Evolutionary conservation across 2,329 filamentous ascomycete species (phyloP).

Genomic region (Paracoccidioides lutzii): DNA sequence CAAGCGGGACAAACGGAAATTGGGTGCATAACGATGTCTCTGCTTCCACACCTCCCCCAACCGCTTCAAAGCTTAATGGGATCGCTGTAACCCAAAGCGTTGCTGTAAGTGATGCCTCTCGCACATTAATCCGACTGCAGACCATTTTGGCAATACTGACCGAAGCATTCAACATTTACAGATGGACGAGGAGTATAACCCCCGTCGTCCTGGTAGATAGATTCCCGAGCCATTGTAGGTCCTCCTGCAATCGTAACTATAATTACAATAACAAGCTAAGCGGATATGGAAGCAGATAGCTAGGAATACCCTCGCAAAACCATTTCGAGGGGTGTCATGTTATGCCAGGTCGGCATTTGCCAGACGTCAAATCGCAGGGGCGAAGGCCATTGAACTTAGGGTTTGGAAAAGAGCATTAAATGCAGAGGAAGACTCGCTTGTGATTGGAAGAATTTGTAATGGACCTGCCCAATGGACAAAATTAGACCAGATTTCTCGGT

Average conservation of each 20-base stretch:
- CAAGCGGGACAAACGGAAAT: neutral
- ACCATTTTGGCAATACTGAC: neutral
- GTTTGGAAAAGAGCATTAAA: neutral
- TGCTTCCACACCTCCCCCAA: neutral
- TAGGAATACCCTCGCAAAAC: neutral
- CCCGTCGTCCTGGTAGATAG: neutral
- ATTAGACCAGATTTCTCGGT: neutral
- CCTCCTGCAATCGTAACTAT: neutral
- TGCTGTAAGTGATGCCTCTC: neutral
- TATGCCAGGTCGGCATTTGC: neutral
- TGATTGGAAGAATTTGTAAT: neutral
- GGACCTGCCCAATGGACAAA: neutral
- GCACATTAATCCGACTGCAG: neutral
- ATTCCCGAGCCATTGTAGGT: neutral
- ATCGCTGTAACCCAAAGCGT: conserved; percentile 1
- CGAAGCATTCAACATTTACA: neutral
- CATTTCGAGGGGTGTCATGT: neutral
- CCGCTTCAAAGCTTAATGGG: neutral
- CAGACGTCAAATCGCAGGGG: neutral
- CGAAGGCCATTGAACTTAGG: neutral
- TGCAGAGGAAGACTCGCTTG: neutral
- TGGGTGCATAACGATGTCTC: neutral
- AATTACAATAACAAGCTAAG: neutral
- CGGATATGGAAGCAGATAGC: neutral
- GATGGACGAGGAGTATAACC: neutral